phyloP scores from a whole-genome alignment of 192 early-diverging fungal species.

The Rhizophagus clarus region DNA sequence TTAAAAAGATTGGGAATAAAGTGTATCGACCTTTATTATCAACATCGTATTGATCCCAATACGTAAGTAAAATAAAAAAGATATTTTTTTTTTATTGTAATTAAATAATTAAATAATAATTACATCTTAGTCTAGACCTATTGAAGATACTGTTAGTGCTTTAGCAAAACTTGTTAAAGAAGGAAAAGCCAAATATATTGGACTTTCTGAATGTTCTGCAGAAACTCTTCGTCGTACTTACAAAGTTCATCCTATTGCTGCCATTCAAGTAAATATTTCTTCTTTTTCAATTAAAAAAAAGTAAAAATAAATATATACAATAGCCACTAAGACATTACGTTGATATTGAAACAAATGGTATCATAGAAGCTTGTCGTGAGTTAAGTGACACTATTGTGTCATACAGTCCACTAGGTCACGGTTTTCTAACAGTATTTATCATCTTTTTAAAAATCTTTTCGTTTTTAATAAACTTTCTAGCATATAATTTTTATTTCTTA shows the following conservation, averaged over 20 bases:
- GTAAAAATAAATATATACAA: too few species aligned
- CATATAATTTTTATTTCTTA: too few species aligned
- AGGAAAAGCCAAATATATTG: constrained; percentile 46
- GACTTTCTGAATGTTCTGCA: constrained; percentile 70
- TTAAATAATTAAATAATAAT: not conserved
- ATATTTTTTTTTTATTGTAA: too few species aligned
- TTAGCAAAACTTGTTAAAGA: not conserved
- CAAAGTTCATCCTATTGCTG: constrained; percentile 71
- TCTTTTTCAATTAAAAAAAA: too few species aligned
- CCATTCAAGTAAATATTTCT: constrained; percentile 1
- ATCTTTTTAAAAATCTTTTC: too few species aligned
- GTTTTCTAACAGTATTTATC: constrained; percentile 54
- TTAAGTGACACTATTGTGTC: too few species aligned
- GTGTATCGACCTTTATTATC: too few species aligned
- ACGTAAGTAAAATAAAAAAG: constrained; percentile 36
- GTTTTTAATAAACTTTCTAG: too few species aligned
- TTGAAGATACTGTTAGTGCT: too few species aligned
- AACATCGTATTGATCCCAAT: constrained; percentile 57
- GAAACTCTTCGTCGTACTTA: constrained; percentile 65
- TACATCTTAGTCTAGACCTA: constrained; percentile 19
- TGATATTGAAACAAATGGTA: too few species aligned
- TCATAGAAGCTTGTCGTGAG: too few species aligned
- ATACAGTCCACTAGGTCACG: constrained; percentile 71
- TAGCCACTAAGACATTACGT: not conserved
- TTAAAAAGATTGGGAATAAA: too few species aligned